phyloP scores from a whole-genome alignment of 2,329 filamentous ascomycete species.

The Dactylellina cionopaga region DNA sequence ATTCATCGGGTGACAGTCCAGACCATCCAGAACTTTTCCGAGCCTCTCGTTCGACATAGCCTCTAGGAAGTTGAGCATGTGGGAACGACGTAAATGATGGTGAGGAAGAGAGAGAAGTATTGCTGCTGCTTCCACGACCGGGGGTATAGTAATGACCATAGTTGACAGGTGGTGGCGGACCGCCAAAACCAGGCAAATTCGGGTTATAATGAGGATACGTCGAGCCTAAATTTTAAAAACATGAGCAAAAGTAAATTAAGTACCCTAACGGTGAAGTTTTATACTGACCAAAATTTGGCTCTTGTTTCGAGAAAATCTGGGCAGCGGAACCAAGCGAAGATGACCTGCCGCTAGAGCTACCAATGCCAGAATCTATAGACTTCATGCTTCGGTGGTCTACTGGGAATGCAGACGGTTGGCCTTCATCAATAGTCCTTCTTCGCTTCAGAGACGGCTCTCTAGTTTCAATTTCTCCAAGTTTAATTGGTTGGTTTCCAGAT shows the following conservation, averaged over 20 bases:
- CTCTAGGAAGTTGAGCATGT: conserved; percentile 44
- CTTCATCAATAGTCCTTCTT: conserved; percentile 45
- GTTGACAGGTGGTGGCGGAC: conserved; percentile 41
- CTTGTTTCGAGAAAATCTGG: conserved; percentile 43
- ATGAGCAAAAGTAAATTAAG: conserved; percentile 20
- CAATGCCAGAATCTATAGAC: conserved; percentile 43
- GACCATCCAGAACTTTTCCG: conserved; percentile 39
- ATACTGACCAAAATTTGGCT: conserved; percentile 38
- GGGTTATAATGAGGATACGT: conserved; percentile 50
- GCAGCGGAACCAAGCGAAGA: conserved; percentile 37
- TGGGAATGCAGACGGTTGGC: conserved; percentile 44
- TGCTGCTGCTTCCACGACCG: conserved; percentile 44
- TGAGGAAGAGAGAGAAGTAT: conserved; percentile 44
- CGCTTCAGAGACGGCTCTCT: conserved; percentile 43
- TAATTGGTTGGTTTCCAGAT: conserved; percentile 16
- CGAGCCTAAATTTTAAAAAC: conserved; percentile 18
- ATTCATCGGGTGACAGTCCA: conserved; percentile 44
- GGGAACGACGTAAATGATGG: conserved; percentile 46
- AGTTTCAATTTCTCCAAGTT: conserved; percentile 31
- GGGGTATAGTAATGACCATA: conserved; percentile 44
- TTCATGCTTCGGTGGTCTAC: conserved; percentile 48
- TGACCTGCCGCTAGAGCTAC: conserved; percentile 42
- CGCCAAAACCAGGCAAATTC: conserved; percentile 37
- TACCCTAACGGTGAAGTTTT: background rate
- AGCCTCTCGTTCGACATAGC: conserved; percentile 43